Conservation (phyloP, 306 rosid genomes). For the Hylodesmum podocarpum region DNA sequence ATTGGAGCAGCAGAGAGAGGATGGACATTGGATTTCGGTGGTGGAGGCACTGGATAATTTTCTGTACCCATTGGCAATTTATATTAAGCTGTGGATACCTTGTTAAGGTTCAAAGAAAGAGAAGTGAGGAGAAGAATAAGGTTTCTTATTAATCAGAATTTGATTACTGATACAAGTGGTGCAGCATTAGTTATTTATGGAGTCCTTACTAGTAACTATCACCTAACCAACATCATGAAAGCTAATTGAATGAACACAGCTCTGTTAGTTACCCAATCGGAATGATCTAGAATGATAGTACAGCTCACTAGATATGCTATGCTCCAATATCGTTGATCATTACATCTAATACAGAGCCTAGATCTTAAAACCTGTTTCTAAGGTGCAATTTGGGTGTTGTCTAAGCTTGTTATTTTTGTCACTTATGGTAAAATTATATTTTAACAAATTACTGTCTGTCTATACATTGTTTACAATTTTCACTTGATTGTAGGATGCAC, state of each 20-base stretch:
- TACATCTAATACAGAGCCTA: not conserved
- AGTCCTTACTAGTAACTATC: too few species aligned
- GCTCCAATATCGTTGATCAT: not conserved
- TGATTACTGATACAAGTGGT: not conserved
- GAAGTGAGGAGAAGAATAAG: not conserved
- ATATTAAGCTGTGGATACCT: too few species aligned
- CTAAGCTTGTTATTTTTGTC: conserved; percentile 1
- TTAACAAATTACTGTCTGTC: conserved; percentile 7
- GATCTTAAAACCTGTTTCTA: not conserved
- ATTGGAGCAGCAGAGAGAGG: too few species aligned
- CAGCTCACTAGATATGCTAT: not conserved
- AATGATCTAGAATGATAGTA: not conserved
- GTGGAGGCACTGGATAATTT: too few species aligned
- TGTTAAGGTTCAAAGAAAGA: not conserved
- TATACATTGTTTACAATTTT: conserved; percentile 16
- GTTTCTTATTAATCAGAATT: not conserved
- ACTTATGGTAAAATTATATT: conserved; percentile 7
- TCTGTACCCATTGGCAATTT: too few species aligned
- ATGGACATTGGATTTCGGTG: too few species aligned
- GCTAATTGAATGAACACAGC: not conserved
- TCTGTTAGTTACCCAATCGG: not conserved
- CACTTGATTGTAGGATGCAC: conserved; percentile 69
- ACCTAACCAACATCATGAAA: not conserved
- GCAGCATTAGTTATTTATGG: too few species aligned
- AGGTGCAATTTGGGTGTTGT: not conserved